Percentiles rank a stretch among this genome's conserved stretches.
phyloP scores from a whole-genome alignment of 2,329 filamentous ascomycete species.

The Aspergillaceae sp. region DNA sequence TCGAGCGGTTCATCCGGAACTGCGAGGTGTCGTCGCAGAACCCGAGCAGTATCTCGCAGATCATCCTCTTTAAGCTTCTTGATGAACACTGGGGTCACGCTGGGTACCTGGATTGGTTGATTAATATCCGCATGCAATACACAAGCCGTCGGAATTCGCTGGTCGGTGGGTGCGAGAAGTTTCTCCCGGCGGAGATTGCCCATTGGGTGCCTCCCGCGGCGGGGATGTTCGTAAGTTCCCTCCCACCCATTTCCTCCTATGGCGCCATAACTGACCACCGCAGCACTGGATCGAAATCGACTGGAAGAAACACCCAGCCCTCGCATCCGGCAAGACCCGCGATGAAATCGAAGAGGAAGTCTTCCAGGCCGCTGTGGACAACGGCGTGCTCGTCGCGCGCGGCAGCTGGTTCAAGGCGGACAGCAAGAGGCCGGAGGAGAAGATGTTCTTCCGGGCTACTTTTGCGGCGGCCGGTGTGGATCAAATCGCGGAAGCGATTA shows the following conservation, averaged over 20 bases:
- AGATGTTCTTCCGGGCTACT: slow-evolving; percentile 81
- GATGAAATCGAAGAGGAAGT: slow-evolving; percentile 70
- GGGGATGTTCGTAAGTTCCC: slow-evolving; percentile 80
- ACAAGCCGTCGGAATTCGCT: slow-evolving; percentile 69
- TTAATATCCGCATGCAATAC: slow-evolving; percentile 72
- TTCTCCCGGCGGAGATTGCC: slow-evolving; percentile 64
- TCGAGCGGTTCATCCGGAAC: slow-evolving; percentile 74
- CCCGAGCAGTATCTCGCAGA: slow-evolving; percentile 74
- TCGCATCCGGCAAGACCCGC: slow-evolving; percentile 28
- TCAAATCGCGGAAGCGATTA: slow-evolving; percentile 63
- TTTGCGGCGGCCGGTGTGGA: slow-evolving; percentile 71
- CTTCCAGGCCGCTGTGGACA: slow-evolving; percentile 65
- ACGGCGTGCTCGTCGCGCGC: slow-evolving; percentile 70
- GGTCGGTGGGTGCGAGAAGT: slow-evolving; percentile 68
- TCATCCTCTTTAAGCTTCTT: slow-evolving; percentile 77
- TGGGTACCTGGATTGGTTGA: slow-evolving; percentile 83
- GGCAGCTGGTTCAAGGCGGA: slow-evolving; percentile 90
- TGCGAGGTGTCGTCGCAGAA: slow-evolving; percentile 79
- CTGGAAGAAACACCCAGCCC: slow-evolving; percentile 38
- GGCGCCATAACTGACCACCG: slow-evolving; percentile 1
- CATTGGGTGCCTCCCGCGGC: slow-evolving; percentile 72
- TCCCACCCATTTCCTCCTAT: neutral
- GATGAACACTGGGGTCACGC: slow-evolving; percentile 92
- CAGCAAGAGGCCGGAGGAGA: slow-evolving; percentile 47
- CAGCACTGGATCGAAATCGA: slow-evolving; percentile 43